Evolutionary conservation across 2,329 filamentous ascomycete species (phyloP), one percentile per base, ranked within the genome.

Genomic region (Alternaria triticimaculans): DNA sequence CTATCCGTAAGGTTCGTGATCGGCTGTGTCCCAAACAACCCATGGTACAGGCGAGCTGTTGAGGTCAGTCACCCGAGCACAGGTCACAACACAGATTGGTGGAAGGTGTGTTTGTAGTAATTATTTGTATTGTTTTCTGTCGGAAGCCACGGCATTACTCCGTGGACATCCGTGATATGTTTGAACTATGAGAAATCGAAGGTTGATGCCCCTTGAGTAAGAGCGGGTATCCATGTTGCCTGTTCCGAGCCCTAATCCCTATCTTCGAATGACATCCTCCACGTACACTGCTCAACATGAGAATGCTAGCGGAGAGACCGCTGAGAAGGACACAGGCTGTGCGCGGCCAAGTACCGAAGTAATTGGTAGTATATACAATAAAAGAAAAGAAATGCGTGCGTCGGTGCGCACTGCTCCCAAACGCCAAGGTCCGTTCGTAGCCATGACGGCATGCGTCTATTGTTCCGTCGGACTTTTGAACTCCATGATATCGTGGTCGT

Each of bases 381-480:
- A 48, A 63, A 54, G 64, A 63, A 58, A 65, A 48, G 43, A 61
- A 62, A 68, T 50, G 60, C 55, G 50, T 64, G 58, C 55, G 64
- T 26, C 23, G 62, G 55, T 57, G 26, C 48, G 58, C 67, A 26
- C 18, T 46, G 44, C 59, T 57, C 58, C 48, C 60, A 54, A 69
- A 72, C 67, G 57, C 69, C 67, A 58, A 55, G 37, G 67, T 63
- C 60, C 65, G 54, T 66, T 79, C 72, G 69, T 80, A 79, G 78
- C 78, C 78, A 67, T 80, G 78, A 79, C 76, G 76, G 78, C 78
- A 75, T 77, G 77, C 77, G 77, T 80, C 77, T 80, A 77, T 76
- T 78, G 55, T 71, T 71, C 62, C 63, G 62, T 58, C 44, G 37
- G 62, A 65, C 37, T 68, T 75, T 76, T 73, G 62, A 64, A 72